Evolutionary conservation across 2,329 filamentous ascomycete species (phyloP).

Genomic region (Colletotrichum kahawae): DNA sequence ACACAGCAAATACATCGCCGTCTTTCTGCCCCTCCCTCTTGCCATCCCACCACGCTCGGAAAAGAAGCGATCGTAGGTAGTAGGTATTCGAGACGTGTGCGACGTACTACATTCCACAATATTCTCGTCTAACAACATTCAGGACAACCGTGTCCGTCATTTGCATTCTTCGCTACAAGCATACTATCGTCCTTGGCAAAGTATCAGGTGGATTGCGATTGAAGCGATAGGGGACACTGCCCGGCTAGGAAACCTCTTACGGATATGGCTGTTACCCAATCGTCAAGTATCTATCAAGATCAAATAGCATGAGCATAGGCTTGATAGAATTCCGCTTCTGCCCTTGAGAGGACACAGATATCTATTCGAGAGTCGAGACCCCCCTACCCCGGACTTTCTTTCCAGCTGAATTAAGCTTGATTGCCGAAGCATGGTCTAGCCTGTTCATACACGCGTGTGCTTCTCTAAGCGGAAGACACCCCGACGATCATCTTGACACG

Average conservation of each 20-base stretch:
- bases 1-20: background rate
- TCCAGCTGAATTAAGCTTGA: conserved; percentile 1
- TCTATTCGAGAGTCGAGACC: background rate
- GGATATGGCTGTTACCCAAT: background rate
- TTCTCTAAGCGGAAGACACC: background rate
- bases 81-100: background rate
- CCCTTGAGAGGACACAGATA: background rate
- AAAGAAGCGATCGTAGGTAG: background rate
- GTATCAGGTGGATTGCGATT: background rate
- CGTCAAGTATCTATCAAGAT: background rate
- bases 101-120: background rate
- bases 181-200: background rate
- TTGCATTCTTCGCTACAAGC: background rate
- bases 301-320: background rate
- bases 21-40: background rate
- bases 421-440: background rate
- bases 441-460: background rate
- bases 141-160: background rate
- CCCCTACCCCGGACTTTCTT: background rate
- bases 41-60: background rate
- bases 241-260: background rate
- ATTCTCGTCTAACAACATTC: background rate
- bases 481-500: background rate
- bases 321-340: background rate
- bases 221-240: background rate